Conservation (phyloP, 202 grass and related monocot genomes). For the Hordeum pubiflorum region DNA sequence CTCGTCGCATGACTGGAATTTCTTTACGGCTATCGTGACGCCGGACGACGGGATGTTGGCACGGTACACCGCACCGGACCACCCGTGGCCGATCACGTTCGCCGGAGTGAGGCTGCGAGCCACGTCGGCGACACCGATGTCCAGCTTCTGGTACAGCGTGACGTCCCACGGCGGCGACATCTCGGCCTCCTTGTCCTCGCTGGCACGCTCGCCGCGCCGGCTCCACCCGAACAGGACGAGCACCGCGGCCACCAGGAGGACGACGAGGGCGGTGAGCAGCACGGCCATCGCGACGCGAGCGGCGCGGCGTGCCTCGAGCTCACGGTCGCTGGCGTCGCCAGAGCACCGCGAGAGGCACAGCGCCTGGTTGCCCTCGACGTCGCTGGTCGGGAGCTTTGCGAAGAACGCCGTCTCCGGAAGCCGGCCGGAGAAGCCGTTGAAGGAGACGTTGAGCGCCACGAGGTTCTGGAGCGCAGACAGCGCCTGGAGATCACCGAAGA, state of each 20-base stretch:
- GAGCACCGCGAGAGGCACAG: slow-evolving; percentile 67
- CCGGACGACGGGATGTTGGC: slow-evolving; percentile 28
- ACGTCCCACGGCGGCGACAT: slow-evolving; percentile 76
- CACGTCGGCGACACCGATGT: slow-evolving; percentile 60
- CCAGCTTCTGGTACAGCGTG: slow-evolving; percentile 89
- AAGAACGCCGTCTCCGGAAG: slow-evolving; percentile 69
- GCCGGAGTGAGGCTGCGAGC: slow-evolving; percentile 42
- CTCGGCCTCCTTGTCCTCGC: slow-evolving; percentile 38
- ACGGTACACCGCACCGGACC: slow-evolving; percentile 77
- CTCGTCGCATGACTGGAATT: slow-evolving; percentile 56
- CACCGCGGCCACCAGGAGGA: slow-evolving; percentile 32
- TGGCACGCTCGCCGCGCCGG: background rate
- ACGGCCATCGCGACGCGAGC: slow-evolving; percentile 44
- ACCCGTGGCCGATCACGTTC: slow-evolving; percentile 62
- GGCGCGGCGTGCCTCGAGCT: slow-evolving; percentile 10
- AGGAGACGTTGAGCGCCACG: slow-evolving; percentile 71
- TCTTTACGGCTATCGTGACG: slow-evolving; percentile 63
- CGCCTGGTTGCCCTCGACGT: slow-evolving; percentile 70
- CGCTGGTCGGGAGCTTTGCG: slow-evolving; percentile 54
- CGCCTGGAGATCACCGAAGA: slow-evolving; percentile 53
- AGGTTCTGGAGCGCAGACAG: slow-evolving; percentile 70
- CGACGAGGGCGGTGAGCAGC: slow-evolving; percentile 43
- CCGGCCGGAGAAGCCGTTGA: slow-evolving; percentile 66
- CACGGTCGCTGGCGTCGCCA: slow-evolving; percentile 10
- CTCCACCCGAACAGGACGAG: slow-evolving; percentile 35